Conservation (phyloP, 495 filamentous ascomycete genomes). For the Penicillium longicatenatum region DNA sequence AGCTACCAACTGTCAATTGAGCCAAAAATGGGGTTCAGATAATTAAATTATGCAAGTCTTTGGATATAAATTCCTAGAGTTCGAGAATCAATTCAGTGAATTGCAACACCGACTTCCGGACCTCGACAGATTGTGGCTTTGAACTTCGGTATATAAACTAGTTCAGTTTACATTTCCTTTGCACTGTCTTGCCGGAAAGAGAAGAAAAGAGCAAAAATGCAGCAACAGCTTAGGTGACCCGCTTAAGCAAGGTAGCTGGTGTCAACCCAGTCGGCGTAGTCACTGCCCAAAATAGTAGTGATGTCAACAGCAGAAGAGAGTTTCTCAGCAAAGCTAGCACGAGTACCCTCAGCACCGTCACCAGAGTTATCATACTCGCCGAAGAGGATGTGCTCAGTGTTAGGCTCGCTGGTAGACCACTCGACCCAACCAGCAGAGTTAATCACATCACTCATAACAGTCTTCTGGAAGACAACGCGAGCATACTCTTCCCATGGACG, state of each 20-base stretch:
- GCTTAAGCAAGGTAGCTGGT: constrained; percentile 32
- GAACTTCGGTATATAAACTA: neutral
- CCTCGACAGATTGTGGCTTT: neutral
- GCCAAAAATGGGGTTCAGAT: neutral
- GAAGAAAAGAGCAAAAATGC: neutral
- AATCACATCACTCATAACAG: constrained; percentile 55
- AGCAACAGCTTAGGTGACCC: neutral
- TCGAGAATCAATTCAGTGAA: too few relatives aligned
- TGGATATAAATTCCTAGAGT: too few relatives aligned
- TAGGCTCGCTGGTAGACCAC: constrained; percentile 52
- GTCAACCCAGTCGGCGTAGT: constrained; percentile 48
- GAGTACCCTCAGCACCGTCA: constrained; percentile 54
- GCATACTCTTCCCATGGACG: constrained; percentile 66
- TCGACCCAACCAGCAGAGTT: constrained; percentile 62
- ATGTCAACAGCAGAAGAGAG: constrained; percentile 49
- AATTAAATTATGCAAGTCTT: neutral
- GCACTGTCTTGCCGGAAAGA: neutral
- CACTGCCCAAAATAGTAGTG: constrained; percentile 51
- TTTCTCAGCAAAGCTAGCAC: constrained; percentile 57
- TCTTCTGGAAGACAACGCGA: constrained; percentile 63
- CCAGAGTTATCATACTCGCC: constrained; percentile 64
- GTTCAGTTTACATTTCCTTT: neutral
- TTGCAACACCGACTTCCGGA: too few relatives aligned
- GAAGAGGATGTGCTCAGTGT: constrained; percentile 57
- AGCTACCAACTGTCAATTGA: neutral